phyloP scores from a whole-genome alignment of 2,329 filamentous ascomycete genomes.

The Waltergamsia citrina region DNA sequence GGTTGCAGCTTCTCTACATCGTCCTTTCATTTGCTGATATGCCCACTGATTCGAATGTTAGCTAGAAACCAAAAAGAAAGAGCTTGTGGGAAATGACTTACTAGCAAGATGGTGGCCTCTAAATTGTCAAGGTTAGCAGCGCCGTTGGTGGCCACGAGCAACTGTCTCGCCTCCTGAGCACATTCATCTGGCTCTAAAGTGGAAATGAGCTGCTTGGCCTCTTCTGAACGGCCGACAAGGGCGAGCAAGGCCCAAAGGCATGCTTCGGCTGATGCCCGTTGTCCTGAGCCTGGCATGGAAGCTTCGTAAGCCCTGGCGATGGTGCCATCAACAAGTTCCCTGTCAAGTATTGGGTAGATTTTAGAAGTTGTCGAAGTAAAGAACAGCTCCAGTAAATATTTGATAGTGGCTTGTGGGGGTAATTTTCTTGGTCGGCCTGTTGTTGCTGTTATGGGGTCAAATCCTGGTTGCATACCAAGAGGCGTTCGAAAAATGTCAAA shows the following conservation, averaged over 20 bases:
- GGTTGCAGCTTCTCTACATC: background rate
- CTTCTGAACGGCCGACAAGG: background rate
- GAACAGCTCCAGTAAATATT: background rate
- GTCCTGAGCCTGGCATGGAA: too few species aligned
- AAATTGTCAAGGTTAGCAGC: constrained; percentile 5
- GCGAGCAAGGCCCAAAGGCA: constrained; percentile 8
- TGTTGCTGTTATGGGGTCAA: too few species aligned
- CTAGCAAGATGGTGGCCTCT: constrained; percentile 7
- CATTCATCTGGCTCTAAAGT: too few species aligned
- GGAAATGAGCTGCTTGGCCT: background rate
- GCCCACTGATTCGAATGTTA: too few species aligned
- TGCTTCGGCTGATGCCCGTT: constrained; percentile 6
- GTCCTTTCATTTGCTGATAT: constrained; percentile 3
- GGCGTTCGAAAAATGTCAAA: constrained; percentile 3
- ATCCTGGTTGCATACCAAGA: background rate
- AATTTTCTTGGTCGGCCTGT: too few species aligned
- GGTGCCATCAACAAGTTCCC: constrained; percentile 2
- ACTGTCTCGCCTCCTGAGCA: constrained; percentile 1
- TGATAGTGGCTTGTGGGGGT: too few species aligned
- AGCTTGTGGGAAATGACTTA: too few species aligned
- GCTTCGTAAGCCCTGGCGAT: constrained; percentile 4
- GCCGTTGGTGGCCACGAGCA: background rate
- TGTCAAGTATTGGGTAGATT: constrained; percentile 5
- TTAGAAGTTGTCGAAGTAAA: constrained; percentile 1
- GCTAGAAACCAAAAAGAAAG: too few species aligned